These are phyloP conservation scores for Clohesyomyces aquaticus DNA, from an alignment of 495 filamentous ascomycete genomes.

Conservation along the genomic window DNA sequence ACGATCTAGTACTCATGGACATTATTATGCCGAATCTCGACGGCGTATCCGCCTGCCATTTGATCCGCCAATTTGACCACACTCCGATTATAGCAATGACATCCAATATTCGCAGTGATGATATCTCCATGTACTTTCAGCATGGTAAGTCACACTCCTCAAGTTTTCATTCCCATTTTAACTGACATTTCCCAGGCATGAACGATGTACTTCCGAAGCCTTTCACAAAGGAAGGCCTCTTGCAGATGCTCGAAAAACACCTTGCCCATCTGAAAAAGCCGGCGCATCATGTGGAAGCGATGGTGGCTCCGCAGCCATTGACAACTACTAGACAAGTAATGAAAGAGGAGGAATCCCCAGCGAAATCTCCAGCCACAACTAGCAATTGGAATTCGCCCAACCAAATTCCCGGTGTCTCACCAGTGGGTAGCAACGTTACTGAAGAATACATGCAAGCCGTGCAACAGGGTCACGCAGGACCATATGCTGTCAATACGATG, in stretches of 20 bases:
- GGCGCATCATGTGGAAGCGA: slow-evolving; percentile 60
- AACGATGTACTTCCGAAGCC: slow-evolving; percentile 97
- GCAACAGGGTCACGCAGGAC: slow-evolving; percentile 21
- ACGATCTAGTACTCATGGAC: slow-evolving; percentile 96
- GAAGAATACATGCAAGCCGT: slow-evolving; percentile 51
- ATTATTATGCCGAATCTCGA: slow-evolving; percentile 98
- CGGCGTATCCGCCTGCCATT: slow-evolving; percentile 89
- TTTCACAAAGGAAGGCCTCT: slow-evolving; percentile 93
- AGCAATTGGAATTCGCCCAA: slow-evolving; percentile 57
- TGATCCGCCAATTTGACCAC: slow-evolving; percentile 85
- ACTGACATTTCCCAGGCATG: slow-evolving; percentile 78
- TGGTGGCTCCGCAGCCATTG: slow-evolving; percentile 53
- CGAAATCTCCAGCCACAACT: slow-evolving; percentile 55
- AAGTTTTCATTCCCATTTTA: background rate
- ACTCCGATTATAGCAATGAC: slow-evolving; percentile 97
- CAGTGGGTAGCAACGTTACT: slow-evolving; percentile 42
- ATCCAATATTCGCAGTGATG: slow-evolving; percentile 94
- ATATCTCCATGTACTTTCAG: slow-evolving; percentile 96
- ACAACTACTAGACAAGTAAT: slow-evolving; percentile 58
- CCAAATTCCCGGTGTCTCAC: slow-evolving; percentile 47
- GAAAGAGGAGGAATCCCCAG: slow-evolving; percentile 83
- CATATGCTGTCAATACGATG: slow-evolving; percentile 35
- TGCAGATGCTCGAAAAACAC: slow-evolving; percentile 88
- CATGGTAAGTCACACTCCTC: slow-evolving; percentile 68
- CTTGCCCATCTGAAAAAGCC: slow-evolving; percentile 74